Conservation (phyloP, 2,329 filamentous ascomycete species). For the Beauveria rudraprayagi region DNA sequence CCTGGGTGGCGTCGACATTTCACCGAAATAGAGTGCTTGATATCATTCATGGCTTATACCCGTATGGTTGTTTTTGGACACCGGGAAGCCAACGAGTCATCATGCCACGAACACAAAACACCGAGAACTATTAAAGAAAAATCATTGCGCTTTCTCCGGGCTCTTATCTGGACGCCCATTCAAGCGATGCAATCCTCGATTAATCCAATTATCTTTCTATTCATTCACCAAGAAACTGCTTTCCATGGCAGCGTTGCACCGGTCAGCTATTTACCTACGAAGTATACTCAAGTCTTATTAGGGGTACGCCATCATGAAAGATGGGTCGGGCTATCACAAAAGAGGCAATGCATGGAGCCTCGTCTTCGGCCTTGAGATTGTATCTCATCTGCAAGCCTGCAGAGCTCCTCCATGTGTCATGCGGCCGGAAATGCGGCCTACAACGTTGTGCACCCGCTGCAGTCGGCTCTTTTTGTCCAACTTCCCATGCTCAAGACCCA, state of each 20-base stretch:
- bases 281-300: background rate
- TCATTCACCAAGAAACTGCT: too few relatives aligned
- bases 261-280: background rate
- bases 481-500: background rate
- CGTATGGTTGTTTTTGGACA: background rate
- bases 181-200: background rate
- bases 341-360: background rate
- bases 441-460: slow-evolving; percentile 2
- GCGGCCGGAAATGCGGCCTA: slow-evolving; percentile 9
- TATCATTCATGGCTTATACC: slow-evolving; percentile 1
- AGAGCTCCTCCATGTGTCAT: slow-evolving; percentile 1
- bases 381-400: background rate
- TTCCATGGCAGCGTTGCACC: background rate
- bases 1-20: slow-evolving; percentile 2
- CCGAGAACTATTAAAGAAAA: background rate
- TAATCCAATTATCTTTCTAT: too few relatives aligned
- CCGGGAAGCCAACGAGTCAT: background rate
- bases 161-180: too few relatives aligned
- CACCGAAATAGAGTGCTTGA: slow-evolving; percentile 2
- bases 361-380: background rate
- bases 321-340: background rate
- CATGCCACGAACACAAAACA: background rate
- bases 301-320: background rate
- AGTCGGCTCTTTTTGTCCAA: background rate
- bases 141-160: background rate